These are phyloP conservation scores for Coemansia sp. DNA, from an alignment of 371 early-diverging fungal genomes.

Conservation along the genomic window DNA sequence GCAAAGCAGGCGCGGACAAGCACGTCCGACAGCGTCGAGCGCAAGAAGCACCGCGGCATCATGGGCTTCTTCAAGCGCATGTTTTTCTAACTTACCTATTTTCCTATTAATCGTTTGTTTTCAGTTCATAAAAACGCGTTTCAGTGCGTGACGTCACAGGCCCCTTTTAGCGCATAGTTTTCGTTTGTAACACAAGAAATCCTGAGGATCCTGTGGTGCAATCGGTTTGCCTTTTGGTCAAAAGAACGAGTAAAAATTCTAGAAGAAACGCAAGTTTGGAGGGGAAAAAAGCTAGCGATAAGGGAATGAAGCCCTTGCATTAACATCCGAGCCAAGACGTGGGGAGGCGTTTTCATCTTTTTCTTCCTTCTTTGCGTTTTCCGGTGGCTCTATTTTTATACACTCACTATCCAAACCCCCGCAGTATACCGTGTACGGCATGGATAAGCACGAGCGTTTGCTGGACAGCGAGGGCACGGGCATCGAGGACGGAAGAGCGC, in stretches of 20 bases:
- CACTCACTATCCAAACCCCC: too few species aligned
- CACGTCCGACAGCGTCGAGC: constrained; percentile 14
- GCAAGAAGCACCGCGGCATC: constrained; percentile 46
- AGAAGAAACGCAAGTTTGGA: background rate
- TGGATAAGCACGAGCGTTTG: constrained; percentile 2
- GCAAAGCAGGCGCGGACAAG: constrained; percentile 25
- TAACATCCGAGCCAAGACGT: background rate
- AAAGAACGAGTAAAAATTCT: background rate
- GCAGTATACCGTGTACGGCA: too few species aligned
- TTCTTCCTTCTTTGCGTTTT: background rate
- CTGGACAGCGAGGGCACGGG: background rate
- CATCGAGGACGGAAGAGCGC: background rate
- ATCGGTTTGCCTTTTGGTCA: background rate
- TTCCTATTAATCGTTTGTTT: background rate
- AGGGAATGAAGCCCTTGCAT: background rate
- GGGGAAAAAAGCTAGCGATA: background rate
- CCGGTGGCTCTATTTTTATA: background rate
- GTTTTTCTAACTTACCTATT: constrained; percentile 16
- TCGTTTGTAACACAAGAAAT: background rate
- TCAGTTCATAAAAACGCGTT: background rate
- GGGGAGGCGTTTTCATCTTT: background rate
- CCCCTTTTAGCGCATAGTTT: background rate
- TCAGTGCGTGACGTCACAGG: background rate
- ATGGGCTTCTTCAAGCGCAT: constrained; percentile 43
- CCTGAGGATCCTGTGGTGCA: background rate